Evolutionary conservation across 2,329 filamentous ascomycete species (phyloP).

Genomic region (Mycosphaerella arachidis): DNA sequence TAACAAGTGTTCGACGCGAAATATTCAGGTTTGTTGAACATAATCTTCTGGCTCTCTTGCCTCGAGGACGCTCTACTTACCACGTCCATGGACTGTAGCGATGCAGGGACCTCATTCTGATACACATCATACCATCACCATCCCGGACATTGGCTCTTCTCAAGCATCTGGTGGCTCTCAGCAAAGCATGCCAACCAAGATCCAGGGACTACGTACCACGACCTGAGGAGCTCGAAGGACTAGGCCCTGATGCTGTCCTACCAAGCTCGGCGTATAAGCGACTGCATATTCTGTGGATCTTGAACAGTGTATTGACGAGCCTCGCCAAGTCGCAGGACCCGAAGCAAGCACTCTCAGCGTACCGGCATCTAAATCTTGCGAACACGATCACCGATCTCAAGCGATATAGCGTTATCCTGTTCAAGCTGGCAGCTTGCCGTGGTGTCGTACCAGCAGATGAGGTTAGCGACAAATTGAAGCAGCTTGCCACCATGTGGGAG

Average conservation of each 20-base stretch:
- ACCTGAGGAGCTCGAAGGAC: slow-evolving; percentile 14
- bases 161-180: slow-evolving; percentile 17
- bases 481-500: not conserved
- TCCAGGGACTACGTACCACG: not conserved
- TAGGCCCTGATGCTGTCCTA: not conserved
- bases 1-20: slow-evolving; percentile 20
- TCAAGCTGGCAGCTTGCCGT: slow-evolving; percentile 1
- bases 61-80: slow-evolving; percentile 15
- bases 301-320: slow-evolving; percentile 19
- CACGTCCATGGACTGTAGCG: slow-evolving; percentile 11
- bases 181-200: slow-evolving; percentile 12
- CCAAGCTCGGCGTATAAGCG: slow-evolving; percentile 17
- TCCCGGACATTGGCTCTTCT: slow-evolving; percentile 11
- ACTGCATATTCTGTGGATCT: slow-evolving; percentile 21
- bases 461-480: slow-evolving; percentile 1
- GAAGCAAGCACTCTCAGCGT: not conserved
- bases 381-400: not conserved
- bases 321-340: not conserved
- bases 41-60: not conserved
- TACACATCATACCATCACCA: slow-evolving; percentile 14
- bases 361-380: not conserved
- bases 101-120: slow-evolving; percentile 20
- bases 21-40: slow-evolving; percentile 23
- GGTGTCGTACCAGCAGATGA: slow-evolving; percentile 4
- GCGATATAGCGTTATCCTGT: not conserved